Evolutionary conservation across 1,284 basidiomycete genomes (phyloP), one percentile per base, ranked within the genome.

Genomic region (Ceratobasidium sp.): DNA sequence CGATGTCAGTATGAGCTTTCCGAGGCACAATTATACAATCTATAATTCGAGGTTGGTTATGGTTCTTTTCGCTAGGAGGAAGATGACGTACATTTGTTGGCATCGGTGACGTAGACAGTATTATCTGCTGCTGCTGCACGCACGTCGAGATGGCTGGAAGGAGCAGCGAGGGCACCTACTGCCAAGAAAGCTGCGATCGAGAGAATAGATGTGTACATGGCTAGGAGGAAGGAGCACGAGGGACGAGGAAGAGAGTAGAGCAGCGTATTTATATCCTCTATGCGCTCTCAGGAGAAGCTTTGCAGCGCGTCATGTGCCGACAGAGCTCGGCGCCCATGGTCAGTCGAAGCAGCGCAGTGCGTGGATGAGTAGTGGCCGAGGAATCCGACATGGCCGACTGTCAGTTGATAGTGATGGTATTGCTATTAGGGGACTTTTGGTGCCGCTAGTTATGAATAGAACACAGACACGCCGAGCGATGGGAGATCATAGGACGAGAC

Each of bases 1-100:
- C 74, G 55, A 77, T 76, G 28, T 73, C 62, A 3, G 76, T 77
- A 38, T 74, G 30, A 4, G 32, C 54, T 18, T 71, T 50, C 16
- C 75, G 76, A 14, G 74, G 73, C 44, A 74, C 54, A 18, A 73
- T 70, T 44, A 75, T 50, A 23, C 66, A 72, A 26, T 23, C 66
- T 69, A 35, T 44, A 28, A 14, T 2, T 41, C 16, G 13, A 18
- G 13, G 35, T 43, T 28, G 2, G 21, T 13, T 23, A 49, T 41
- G 47, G n/a, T 6, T 38, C 14, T 52, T 30, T 21, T 3, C 28
- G 14, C 6, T 2, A 5, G 21, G 23, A 23, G 38, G 13, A 14
- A 43, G 18, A 44, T 13, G 5, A 32, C 67, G 41, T 47, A 70
- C 67, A 70, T 26, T 57, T 70, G 28, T 44, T 49, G 4, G 43